Base-by-base conservation (phyloP, 305 asterid species). In the Fraxinus greggii region DNA sequence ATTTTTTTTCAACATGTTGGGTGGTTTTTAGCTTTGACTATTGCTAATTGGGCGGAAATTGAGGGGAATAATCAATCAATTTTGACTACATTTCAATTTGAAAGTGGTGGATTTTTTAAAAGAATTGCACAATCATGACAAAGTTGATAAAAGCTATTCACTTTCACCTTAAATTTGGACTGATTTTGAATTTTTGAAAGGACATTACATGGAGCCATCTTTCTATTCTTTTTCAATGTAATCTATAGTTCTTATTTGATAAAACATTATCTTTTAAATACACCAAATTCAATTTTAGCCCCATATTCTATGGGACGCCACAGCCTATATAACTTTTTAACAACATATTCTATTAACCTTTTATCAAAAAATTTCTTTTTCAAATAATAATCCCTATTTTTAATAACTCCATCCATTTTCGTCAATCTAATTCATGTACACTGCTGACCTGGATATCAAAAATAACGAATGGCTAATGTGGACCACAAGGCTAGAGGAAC, bases 81-180 rank as follows among this genome's bases (percentile, higher is more conserved):
- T 69, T 69, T 12, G 3, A 67, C 3, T 9, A 23, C 17, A 42
- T 13, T 45, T 45, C 56, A 45, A 23, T 7, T 7, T 3, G 31
- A 61, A 8, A 15, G 75, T 69, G 72, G 40, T 29, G 10, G 38
- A 69, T 69, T 29, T 29, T 12, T 69, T 5, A 69, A 69, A 69
- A 69, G 75, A 69, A 69, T 29, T 69, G 75, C 75, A 69, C 7
- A 29, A 29, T 67, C 75, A 28, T 67, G 19, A 67, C 75, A 69
- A 12, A 9, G 74, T 67, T 26, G 38, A 28, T 24, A 59, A 59
- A 21, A 6, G 70, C 31, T 21, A 19, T 8, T 54, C 24, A 7
- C 51, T 7, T 48, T 56, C 67, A 7, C 28, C 73, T 63, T 26
- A 24, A 26, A 67, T 26, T 69, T 69, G 32, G 75, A 29, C 36